Evolutionary conservation across 169 alveolate species (phyloP).

Genomic region (Plasmodium knowlesi): DNA sequence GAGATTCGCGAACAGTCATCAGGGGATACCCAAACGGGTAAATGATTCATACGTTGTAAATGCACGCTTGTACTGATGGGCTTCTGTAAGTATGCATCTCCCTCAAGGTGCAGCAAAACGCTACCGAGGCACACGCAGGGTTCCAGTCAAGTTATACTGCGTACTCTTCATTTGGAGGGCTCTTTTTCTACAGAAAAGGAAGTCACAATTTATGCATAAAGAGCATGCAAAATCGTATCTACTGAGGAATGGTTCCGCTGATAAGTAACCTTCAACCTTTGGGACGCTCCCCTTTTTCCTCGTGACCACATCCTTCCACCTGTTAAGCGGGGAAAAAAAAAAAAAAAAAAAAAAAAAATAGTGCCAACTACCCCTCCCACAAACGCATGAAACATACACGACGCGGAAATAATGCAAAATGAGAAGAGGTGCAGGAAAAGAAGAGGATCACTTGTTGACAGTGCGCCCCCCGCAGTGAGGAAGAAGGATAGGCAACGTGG

Average conservation of each 20-base stretch:
- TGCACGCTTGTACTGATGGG: not conserved
- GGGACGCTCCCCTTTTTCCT: not conserved
- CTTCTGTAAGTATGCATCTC: not conserved
- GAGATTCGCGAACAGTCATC: not conserved
- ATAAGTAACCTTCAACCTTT: not conserved
- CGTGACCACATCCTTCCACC: not conserved
- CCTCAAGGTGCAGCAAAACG: not conserved
- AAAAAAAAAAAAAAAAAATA: not conserved
- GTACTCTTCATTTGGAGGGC: not conserved
- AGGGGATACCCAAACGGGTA: not conserved
- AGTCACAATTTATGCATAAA: not conserved
- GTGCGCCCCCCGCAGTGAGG: not conserved
- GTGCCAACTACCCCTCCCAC: not conserved
- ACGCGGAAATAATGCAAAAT: not conserved
- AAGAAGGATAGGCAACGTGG: not conserved
- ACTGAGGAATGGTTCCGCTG: not conserved
- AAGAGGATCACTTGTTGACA: not conserved
- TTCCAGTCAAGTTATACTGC: not conserved
- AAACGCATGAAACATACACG: not conserved
- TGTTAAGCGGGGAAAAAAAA: not conserved
- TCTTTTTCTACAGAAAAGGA: not conserved
- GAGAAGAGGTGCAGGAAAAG: not conserved
- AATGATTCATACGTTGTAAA: not conserved
- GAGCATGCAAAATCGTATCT: not conserved
- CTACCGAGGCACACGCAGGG: not conserved